Conservation (phyloP, 495 filamentous ascomycete species). For the Penicillium riverlandense region DNA sequence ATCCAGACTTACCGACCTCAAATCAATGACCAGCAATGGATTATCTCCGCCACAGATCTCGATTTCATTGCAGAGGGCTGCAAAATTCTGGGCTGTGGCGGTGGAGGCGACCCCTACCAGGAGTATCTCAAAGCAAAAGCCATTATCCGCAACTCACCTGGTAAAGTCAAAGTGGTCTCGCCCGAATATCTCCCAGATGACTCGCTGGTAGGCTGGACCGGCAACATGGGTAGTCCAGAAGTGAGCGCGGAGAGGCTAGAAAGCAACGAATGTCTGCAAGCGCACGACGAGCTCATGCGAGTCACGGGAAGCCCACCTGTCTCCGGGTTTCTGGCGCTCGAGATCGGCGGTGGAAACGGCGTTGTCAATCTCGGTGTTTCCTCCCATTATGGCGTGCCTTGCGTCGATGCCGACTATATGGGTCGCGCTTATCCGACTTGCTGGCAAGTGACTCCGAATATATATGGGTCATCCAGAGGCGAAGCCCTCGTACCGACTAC, state of each 20-base stretch:
- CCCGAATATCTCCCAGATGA: constrained; percentile 11
- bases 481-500: constrained; percentile 24
- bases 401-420: constrained; percentile 34
- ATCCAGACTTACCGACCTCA: constrained; percentile 9
- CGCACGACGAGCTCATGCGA: constrained; percentile 23
- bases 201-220: constrained; percentile 16
- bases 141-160: constrained; percentile 3
- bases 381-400: constrained; percentile 18
- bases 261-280: constrained; percentile 21
- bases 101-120: constrained; percentile 38
- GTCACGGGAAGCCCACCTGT: constrained; percentile 16
- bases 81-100: constrained; percentile 54
- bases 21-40: constrained; percentile 25
- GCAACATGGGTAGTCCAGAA: constrained; percentile 21
- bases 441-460: constrained; percentile 26
- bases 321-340: constrained; percentile 23
- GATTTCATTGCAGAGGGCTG: constrained; percentile 51
- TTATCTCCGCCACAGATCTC: constrained; percentile 51
- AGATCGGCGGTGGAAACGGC: constrained; percentile 34
- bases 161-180: constrained; percentile 10
- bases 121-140: constrained; percentile 15
- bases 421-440: constrained; percentile 26
- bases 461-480: constrained; percentile 17
- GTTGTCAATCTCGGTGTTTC: constrained; percentile 22
- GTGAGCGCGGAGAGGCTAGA: constrained; percentile 25